These are phyloP conservation scores for Rutstroemia sp. DNA, from an alignment of 2,329 filamentous ascomycete genomes.

Conservation along the genomic window DNA sequence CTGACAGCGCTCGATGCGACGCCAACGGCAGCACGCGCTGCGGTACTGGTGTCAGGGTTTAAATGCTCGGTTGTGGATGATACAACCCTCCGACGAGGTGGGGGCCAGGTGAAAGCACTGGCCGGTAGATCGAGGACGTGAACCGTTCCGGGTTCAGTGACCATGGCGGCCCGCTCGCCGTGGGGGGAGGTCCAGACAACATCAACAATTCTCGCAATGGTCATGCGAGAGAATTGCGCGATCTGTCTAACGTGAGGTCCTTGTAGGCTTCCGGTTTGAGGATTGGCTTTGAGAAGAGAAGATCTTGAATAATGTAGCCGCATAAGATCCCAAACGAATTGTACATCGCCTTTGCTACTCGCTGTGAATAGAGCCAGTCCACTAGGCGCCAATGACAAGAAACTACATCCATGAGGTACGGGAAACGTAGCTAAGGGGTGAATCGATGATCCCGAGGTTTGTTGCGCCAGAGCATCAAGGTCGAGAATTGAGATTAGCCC, in stretches of 20 bases:
- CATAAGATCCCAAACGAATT: conserved; percentile 75
- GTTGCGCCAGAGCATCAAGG: conserved; percentile 48
- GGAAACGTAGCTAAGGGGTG: conserved; percentile 65
- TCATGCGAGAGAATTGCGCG: conserved; percentile 84
- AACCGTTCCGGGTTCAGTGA: conserved; percentile 91
- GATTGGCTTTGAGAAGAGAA: conserved; percentile 47
- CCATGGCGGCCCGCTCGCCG: conserved; percentile 76
- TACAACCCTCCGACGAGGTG: conserved; percentile 44
- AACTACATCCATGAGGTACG: conserved; percentile 69
- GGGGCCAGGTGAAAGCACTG: conserved; percentile 73
- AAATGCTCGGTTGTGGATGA: conserved; percentile 13
- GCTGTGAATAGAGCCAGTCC: conserved; percentile 70
- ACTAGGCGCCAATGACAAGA: conserved; percentile 68
- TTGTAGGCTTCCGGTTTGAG: conserved; percentile 32
- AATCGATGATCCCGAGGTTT: conserved; percentile 36
- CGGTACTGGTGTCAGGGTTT: conserved; percentile 35
- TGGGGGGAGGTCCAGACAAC: conserved; percentile 79
- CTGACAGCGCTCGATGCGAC: conserved; percentile 29
- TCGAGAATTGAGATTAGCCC: conserved; percentile 71
- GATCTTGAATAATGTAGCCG: conserved; percentile 55
- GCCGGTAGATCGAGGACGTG: conserved; percentile 84
- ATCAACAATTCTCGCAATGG: conserved; percentile 82
- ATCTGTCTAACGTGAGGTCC: conserved; percentile 69
- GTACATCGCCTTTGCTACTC: conserved; percentile 76
- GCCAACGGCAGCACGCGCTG: conserved; percentile 37